Evolutionary conservation across 2,329 filamentous ascomycete genomes (phyloP).

Genomic region (Paramyrothecium sp.): DNA sequence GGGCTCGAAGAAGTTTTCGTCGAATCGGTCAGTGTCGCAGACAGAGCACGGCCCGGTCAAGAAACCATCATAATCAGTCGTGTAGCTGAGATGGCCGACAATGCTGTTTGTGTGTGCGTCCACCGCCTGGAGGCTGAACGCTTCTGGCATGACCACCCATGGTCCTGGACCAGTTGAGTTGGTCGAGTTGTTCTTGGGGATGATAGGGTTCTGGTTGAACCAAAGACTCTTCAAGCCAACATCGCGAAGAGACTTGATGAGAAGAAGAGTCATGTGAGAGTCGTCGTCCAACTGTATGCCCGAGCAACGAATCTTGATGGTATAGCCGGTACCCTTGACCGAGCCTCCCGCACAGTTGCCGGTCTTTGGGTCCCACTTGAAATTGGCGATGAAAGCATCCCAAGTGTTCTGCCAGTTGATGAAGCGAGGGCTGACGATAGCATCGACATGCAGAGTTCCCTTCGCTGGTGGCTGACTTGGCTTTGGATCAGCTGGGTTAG

Average conservation of each 20-base stretch:
- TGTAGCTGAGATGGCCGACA: conserved; percentile 33
- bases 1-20: conserved; percentile 33
- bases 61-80: conserved; percentile 36
- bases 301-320: conserved; percentile 33
- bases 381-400: conserved; percentile 37
- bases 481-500: not conserved
- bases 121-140: conserved; percentile 31
- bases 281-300: conserved; percentile 36
- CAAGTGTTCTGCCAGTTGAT: conserved; percentile 38
- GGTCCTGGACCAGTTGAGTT: conserved; percentile 22
- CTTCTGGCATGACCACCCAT: conserved; percentile 39
- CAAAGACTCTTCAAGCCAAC: conserved; percentile 35
- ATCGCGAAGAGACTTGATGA: conserved; percentile 36
- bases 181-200: conserved; percentile 28
- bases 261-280: conserved; percentile 35
- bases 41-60: conserved; percentile 31
- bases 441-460: conserved; percentile 28
- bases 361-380: conserved; percentile 35
- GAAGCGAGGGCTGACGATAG: conserved; percentile 34
- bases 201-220: conserved; percentile 37
- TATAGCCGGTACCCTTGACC: conserved; percentile 31
- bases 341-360: conserved; percentile 30
- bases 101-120: conserved; percentile 29
- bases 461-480: conserved; percentile 16
- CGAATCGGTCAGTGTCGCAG: conserved; percentile 33